Conservation (phyloP, 768 basidiomycete species). For the Hebeloma cylindrosporum region DNA sequence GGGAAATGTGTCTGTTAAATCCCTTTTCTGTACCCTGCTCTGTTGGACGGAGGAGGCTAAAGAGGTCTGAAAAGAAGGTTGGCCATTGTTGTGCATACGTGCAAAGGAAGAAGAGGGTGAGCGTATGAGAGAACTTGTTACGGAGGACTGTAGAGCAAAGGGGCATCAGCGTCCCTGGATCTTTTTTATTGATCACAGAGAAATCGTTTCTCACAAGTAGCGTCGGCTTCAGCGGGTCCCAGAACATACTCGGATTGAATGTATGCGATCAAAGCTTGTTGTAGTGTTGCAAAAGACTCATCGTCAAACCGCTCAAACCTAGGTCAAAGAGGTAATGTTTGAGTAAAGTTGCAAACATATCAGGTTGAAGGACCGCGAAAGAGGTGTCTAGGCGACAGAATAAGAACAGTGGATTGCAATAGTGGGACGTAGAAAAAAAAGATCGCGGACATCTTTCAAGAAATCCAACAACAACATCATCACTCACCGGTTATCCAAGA, state of each 20-base stretch:
- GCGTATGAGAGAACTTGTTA: constrained; percentile 93
- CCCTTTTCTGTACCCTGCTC: constrained; percentile 55
- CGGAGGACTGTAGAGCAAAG: constrained; percentile 62
- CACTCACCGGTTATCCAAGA: constrained; percentile 78
- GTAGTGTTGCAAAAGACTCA: constrained; percentile 68
- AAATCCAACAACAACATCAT: constrained; percentile 3
- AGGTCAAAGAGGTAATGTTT: constrained; percentile 13
- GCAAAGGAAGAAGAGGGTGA: constrained; percentile 86
- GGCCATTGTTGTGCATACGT: constrained; percentile 87
- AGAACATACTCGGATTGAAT: constrained; percentile 86
- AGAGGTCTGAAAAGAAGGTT: constrained; percentile 76
- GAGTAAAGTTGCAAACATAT: too few species aligned
- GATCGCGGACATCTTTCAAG: not conserved
- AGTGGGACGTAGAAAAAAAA: not conserved
- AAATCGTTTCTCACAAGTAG: constrained; percentile 63
- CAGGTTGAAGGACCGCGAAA: not conserved
- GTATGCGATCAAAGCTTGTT: constrained; percentile 77
- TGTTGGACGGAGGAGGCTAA: constrained; percentile 66
- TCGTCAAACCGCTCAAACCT: constrained; percentile 70
- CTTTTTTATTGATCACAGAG: constrained; percentile 2
- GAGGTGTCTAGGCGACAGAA: not conserved
- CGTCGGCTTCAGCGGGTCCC: constrained; percentile 79
- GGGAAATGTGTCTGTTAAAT: constrained; percentile 82
- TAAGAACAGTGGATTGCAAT: not conserved
- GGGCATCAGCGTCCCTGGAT: constrained; percentile 1